These are phyloP conservation scores for Talaromyces amestolkiae DNA, from an alignment of 2,329 filamentous ascomycete species.

Conservation along the genomic window DNA sequence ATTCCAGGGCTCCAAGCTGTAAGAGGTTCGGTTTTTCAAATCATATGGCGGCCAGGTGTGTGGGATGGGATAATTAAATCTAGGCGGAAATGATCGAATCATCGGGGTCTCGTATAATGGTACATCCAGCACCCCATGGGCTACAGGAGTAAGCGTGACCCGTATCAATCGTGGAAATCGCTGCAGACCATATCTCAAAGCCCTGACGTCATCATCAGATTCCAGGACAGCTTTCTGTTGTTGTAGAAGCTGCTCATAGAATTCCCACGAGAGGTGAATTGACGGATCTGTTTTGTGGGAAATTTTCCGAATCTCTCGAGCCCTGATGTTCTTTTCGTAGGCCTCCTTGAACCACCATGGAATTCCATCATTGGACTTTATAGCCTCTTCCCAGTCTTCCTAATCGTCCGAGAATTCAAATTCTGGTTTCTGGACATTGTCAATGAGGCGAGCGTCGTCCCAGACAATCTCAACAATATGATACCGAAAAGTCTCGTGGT, in stretches of 20 bases:
- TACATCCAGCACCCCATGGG: slow-evolving; percentile 36
- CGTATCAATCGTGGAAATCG: slow-evolving; percentile 37
- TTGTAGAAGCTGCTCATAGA: slow-evolving; percentile 34
- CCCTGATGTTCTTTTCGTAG: background rate
- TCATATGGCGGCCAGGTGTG: slow-evolving; percentile 30
- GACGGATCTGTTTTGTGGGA: background rate
- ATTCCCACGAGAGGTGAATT: slow-evolving; percentile 20
- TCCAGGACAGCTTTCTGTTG: slow-evolving; percentile 34
- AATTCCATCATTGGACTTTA: background rate
- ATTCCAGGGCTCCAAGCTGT: slow-evolving; percentile 11
- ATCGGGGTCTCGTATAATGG: slow-evolving; percentile 46
- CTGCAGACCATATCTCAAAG: slow-evolving; percentile 34
- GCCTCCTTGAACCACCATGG: background rate
- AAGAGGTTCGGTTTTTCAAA: background rate
- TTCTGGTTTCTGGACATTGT: background rate
- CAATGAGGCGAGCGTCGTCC: slow-evolving; percentile 11
- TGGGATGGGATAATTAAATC: slow-evolving; percentile 42
- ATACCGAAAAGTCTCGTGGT: slow-evolving; percentile 34
- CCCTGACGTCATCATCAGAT: slow-evolving; percentile 29
- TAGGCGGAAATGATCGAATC: slow-evolving; percentile 40
- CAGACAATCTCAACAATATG: slow-evolving; percentile 42
- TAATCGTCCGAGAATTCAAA: background rate
- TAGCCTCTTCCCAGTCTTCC: background rate
- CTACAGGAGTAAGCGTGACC: slow-evolving; percentile 42
- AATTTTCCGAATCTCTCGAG: background rate